Evolutionary conservation across 805 yeast genomes (phyloP).

Genomic region (Candida krabiensis): DNA sequence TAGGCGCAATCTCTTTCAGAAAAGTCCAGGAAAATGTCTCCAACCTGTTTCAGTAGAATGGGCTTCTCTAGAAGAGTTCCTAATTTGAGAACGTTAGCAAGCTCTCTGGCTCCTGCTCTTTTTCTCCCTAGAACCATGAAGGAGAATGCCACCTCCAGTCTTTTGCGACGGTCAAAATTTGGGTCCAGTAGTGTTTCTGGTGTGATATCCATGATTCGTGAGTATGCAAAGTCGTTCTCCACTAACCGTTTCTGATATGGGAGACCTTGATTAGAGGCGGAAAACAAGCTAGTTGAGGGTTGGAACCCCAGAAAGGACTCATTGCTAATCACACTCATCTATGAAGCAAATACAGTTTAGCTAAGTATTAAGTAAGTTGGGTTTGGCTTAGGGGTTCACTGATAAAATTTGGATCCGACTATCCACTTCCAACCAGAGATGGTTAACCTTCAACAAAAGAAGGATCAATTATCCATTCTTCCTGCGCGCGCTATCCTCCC

Average conservation of each 20-base stretch:
- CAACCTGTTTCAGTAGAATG: constrained; percentile 13
- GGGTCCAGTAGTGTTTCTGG: constrained; percentile 15
- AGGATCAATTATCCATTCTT: no score
- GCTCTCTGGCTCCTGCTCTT: constrained; percentile 19
- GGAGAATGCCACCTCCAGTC: constrained; percentile 16
- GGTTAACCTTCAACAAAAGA: no score
- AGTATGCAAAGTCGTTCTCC: constrained; percentile 18
- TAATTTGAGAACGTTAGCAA: constrained; percentile 16
- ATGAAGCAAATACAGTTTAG: constrained; percentile 10
- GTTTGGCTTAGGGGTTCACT: no score
- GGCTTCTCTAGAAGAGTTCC: constrained; percentile 15
- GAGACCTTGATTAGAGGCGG: constrained; percentile 19
- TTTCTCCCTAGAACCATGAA: constrained; percentile 19
- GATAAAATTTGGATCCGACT: no score
- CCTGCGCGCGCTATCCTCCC: no score
- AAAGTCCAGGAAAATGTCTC: constrained; percentile 15
- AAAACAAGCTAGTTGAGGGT: constrained; percentile 19
- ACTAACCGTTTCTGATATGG: constrained; percentile 13
- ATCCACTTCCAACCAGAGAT: no score
- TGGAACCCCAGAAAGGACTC: constrained; percentile 16
- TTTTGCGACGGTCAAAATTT: constrained; percentile 4
- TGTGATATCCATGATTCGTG: constrained; percentile 6
- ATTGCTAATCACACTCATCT: constrained; percentile 17
- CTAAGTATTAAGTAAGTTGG: no score
- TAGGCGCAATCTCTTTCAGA: constrained; percentile 13